Conservation (phyloP, 805 yeast species). For the Ogataea parapolymorpha region DNA sequence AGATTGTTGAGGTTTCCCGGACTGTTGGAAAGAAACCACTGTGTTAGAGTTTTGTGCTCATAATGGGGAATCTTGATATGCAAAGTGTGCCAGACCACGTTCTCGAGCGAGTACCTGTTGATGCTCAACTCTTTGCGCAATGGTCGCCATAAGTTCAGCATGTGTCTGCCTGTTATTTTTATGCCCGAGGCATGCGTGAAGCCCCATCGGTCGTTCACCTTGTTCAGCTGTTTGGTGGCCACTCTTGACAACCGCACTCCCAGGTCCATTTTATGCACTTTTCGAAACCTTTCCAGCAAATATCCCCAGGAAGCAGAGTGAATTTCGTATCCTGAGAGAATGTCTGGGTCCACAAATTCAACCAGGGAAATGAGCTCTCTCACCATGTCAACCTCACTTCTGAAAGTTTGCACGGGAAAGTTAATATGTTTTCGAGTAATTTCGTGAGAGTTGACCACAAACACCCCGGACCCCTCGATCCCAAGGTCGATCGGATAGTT, state of each 20-base stretch:
- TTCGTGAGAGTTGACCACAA: conserved; percentile 18
- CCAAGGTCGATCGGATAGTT: conserved; percentile 33
- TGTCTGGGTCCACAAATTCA: conserved; percentile 76
- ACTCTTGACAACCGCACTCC: conserved; percentile 63
- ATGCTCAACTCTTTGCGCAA: conserved; percentile 61
- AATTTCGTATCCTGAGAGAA: conserved; percentile 81
- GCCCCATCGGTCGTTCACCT: conserved; percentile 73
- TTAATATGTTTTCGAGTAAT: neutral
- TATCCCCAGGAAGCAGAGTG: conserved; percentile 89
- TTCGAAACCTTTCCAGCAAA: conserved; percentile 58
- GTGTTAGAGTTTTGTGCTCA: conserved; percentile 44
- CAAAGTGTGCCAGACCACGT: conserved; percentile 63
- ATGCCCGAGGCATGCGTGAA: conserved; percentile 71
- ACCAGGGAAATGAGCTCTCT: conserved; percentile 53
- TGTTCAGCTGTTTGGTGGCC: conserved; percentile 43
- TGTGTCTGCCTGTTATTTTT: conserved; percentile 73
- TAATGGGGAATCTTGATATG: conserved; percentile 69
- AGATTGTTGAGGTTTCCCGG: conserved; percentile 33
- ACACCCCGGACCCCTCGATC: conserved; percentile 37
- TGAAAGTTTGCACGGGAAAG: conserved; percentile 39
- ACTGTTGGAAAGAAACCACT: conserved; percentile 36
- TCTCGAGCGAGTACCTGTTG: conserved; percentile 71
- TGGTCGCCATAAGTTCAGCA: conserved; percentile 81
- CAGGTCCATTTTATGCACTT: conserved; percentile 48
- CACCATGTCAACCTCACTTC: conserved; percentile 58